Evolutionary conservation across 768 basidiomycete species (phyloP).

Genomic region (Lentinula lateritia): DNA sequence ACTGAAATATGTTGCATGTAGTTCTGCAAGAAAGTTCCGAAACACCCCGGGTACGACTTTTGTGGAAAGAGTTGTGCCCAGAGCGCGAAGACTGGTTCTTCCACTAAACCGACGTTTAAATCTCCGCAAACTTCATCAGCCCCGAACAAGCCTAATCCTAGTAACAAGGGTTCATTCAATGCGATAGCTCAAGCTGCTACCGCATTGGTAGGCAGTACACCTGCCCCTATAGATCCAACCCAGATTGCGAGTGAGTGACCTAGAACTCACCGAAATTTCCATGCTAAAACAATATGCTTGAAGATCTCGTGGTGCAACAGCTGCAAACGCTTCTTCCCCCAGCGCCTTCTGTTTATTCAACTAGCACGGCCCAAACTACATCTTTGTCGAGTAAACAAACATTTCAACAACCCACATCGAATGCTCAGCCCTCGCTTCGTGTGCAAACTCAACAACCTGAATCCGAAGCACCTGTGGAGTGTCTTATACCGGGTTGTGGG

Average conservation of each 20-base stretch:
- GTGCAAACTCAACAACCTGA: conserved; percentile 12
- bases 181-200: conserved; percentile 1
- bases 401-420: background rate
- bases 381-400: background rate
- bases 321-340: conserved; percentile 19
- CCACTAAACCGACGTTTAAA: background rate
- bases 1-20: conserved; percentile 12
- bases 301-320: conserved; percentile 42
- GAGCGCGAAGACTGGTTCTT: conserved; percentile 28
- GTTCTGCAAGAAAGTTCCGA: conserved; percentile 57
- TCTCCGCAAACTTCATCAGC: background rate
- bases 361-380: background rate
- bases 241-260: conserved; percentile 9
- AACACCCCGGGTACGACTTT: conserved; percentile 52
- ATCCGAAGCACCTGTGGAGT: conserved; percentile 32
- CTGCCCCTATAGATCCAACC: conserved; percentile 1
- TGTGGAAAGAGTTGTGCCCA: conserved; percentile 63
- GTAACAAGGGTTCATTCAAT: background rate
- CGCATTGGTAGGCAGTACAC: background rate
- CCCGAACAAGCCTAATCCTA: background rate
- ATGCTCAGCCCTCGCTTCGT: background rate
- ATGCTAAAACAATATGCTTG: background rate
- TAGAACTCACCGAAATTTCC: background rate
- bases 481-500: conserved; percentile 53
- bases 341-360: background rate